Base-by-base conservation (phyloP, 495 filamentous ascomycete species). In the Viridothelium virens region DNA sequence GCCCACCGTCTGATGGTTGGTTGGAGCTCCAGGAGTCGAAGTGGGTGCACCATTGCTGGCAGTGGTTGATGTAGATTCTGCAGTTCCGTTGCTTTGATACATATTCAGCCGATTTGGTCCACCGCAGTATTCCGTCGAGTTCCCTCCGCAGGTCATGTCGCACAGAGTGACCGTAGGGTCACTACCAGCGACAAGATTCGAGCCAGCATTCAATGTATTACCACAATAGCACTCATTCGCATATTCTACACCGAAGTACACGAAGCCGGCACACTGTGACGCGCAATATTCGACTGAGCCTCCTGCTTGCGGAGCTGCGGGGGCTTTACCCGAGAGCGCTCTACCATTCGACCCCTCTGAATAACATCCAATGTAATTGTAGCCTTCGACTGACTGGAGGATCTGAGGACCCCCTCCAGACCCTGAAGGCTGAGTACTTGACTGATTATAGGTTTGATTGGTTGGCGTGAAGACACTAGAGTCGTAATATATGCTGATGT, bases 401-500 rank as follows among this genome's bases (percentile, higher is more conserved):
- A 66, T 68, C 61, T 66, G 64, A 14, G 65, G 69, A 37, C 65
- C 67, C n/a, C 67, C 56, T 25, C 47, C 61, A 59, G 39, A 34
- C 2, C 63, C 63, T 25, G 67, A 56, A 25, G 48, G 18, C 4
- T 47, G 10, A 16, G 38, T 64, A 46, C 44, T 48, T 33, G 39
- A 38, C 46, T 56, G 56, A 33, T 63, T 65, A 36, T 38, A 50
- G 38, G 61, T 63, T 38, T 65, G 65, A 37, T 39, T 50, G 48
- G 10, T 64, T 7, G 66, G 63, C 11, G 56, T 53, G 39, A 68
- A 80, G 66, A 69, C 71, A 10, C 72, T 73, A 11, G 66, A 63
- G 61, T 81, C 79, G 38, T 76, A 78, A 65, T 76, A 81, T 39
- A 80, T 63, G n/a, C 73, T 76, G 39, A 80, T 68, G 64, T 76